These are phyloP conservation scores for Orychophragmus violaceus DNA, from an alignment of 345 rosid species.

Conservation along the genomic window DNA sequence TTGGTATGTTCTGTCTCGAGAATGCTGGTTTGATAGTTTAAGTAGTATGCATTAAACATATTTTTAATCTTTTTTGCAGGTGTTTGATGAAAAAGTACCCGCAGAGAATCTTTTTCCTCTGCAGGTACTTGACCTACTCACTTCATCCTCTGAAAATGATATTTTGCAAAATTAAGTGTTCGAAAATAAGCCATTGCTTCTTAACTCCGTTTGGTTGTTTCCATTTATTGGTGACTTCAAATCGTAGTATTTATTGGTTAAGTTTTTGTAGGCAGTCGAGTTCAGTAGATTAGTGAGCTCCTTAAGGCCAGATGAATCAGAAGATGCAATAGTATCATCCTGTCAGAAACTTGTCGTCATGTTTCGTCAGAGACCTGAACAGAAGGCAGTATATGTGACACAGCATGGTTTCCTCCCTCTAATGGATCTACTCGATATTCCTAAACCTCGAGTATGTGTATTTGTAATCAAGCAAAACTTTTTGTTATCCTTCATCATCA, in stretches of 20 bases:
- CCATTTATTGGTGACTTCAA: not conserved
- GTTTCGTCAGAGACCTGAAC: slow-evolving; percentile 89
- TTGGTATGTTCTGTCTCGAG: slow-evolving; percentile 53
- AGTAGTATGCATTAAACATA: not conserved
- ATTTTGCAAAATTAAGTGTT: not conserved
- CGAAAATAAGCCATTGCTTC: slow-evolving; percentile 1
- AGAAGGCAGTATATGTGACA: slow-evolving; percentile 72
- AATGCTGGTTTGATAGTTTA: not conserved
- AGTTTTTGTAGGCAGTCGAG: slow-evolving; percentile 78
- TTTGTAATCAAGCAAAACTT: slow-evolving; percentile 5
- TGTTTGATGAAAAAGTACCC: slow-evolving; percentile 74
- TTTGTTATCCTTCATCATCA: not conserved
- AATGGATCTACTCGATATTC: slow-evolving; percentile 82
- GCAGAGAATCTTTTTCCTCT: slow-evolving; percentile 83
- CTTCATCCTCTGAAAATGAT: slow-evolving; percentile 13
- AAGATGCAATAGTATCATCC: slow-evolving; percentile 82
- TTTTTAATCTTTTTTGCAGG: slow-evolving; percentile 44
- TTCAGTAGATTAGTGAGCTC: slow-evolving; percentile 77
- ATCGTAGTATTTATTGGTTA: slow-evolving; percentile 10
- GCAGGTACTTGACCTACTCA: slow-evolving; percentile 50
- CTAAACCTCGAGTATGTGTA: slow-evolving; percentile 66
- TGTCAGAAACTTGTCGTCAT: slow-evolving; percentile 73
- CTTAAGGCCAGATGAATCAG: slow-evolving; percentile 76
- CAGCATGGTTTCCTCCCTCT: slow-evolving; percentile 94
- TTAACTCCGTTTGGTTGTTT: not conserved